Evolutionary conservation across 176 grass and related monocot genomes (phyloP), one percentile per base, ranked within the genome.

Genomic region (Rhynchospora tenuis): DNA sequence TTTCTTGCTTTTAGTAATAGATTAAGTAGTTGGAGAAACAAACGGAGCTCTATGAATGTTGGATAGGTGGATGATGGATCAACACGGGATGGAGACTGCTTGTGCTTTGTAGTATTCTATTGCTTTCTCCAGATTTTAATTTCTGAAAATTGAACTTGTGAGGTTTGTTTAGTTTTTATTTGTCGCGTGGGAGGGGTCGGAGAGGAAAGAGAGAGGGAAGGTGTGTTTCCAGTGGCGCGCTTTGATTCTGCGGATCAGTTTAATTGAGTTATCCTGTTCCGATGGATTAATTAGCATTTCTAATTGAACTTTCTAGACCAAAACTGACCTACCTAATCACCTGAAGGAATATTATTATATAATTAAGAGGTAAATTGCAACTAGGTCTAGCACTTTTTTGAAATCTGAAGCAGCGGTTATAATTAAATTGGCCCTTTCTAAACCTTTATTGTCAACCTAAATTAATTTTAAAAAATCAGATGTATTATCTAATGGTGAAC

Each of bases 91-190:
- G 79, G 64, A 42, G 59, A 26, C 28, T 82, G 61, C 80, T 66
- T 51, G 80, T 82, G 80, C 44, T 68, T 82, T 9, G 59, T 15
- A 82, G 31, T 82, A 67, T 82, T 82, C 43, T 65, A 82, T 82
- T 82, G 80, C 45, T 64, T 63, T 54, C 45, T 67, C 23, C 8
- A 54, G 80, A 82, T 50, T 82, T 64, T 50, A 10, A 28, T 46
- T 82, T 51, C 0, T 81, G 12, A 16, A 38, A 59, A 61, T 68
- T 44, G 77, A 62, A 57, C n/a, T 20, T 24, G 29, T 33, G 51
- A 23, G 13, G 60, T 38, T 55, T 43, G 27, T 58, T 80, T 13
- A 11, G 52, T 8, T 59, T 79, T 61, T 59, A 61, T 80, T 43
- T 80, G 48, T 80, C 22, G 44, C 59, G 26, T 59, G 42, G 42